Conservation (phyloP, 2,329 filamentous ascomycete genomes). For the Xylogone sp. region DNA sequence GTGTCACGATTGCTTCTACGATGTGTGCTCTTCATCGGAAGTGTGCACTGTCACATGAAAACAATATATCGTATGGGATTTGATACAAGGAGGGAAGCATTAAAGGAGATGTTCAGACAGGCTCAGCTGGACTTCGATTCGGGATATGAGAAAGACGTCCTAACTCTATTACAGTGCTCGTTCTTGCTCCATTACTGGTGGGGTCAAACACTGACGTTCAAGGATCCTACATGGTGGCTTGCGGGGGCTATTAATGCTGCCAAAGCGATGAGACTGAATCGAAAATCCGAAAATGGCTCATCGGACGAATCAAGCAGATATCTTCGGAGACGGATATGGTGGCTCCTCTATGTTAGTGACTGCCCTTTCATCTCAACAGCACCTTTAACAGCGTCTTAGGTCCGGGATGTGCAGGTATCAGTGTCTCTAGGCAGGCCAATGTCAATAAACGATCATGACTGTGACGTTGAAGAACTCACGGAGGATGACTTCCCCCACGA, state of each 20-base stretch:
- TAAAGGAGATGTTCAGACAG: not conserved
- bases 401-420: not conserved
- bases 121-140: not conserved
- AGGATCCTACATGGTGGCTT: not conserved
- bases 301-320: not conserved
- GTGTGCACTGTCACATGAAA: not conserved
- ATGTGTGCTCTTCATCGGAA: not conserved
- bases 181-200: not conserved
- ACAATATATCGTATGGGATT: not conserved
- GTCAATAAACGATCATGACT: conserved; percentile 2
- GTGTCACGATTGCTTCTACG: not conserved
- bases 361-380: not conserved
- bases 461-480: conserved; percentile 1
- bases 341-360: not conserved
- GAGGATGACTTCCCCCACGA: not conserved
- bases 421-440: not conserved
- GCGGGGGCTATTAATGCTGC: not conserved
- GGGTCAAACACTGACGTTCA: not conserved
- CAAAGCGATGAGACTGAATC: not conserved
- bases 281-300: not conserved
- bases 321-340: not conserved
- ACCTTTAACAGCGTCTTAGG: not conserved
- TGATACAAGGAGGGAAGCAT: not conserved
- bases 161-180: not conserved
- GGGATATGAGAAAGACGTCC: not conserved